phyloP scores from a whole-genome alignment of 345 rosid genomes.

The Salix udensis region DNA sequence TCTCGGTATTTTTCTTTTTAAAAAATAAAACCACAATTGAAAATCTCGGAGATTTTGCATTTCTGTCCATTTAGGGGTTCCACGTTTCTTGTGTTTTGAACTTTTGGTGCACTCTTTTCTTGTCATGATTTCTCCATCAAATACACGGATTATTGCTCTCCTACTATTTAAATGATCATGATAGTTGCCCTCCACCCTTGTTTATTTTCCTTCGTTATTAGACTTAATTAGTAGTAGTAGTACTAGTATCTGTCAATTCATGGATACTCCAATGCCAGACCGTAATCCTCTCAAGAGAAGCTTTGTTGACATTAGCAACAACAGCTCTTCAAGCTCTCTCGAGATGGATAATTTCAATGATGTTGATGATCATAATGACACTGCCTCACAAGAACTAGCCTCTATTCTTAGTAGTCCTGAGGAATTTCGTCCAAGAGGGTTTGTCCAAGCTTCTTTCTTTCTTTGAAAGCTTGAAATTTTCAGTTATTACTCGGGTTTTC shows the following conservation, averaged over 20 bases:
- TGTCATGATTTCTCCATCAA: background rate
- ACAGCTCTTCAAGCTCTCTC: conserved; percentile 16
- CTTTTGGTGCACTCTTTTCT: background rate
- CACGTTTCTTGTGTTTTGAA: conserved; percentile 12
- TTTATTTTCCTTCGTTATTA: background rate
- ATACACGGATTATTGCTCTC: background rate
- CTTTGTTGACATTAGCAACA: conserved; percentile 29
- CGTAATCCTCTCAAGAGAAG: conserved; percentile 40
- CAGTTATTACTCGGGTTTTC: conserved; percentile 6
- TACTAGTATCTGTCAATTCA: too few relatives aligned
- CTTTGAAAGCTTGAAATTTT: background rate
- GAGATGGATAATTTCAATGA: conserved; percentile 4
- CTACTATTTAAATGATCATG: background rate
- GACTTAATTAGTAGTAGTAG: background rate
- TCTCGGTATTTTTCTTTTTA: too few relatives aligned
- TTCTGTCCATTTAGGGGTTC: conserved; percentile 1
- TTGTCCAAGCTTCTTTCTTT: background rate
- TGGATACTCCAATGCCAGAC: conserved; percentile 18
- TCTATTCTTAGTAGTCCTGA: background rate
- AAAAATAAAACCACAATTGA: too few relatives aligned
- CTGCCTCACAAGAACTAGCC: background rate
- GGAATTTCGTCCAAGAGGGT: conserved; percentile 47
- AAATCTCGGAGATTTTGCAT: background rate
- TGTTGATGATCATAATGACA: background rate
- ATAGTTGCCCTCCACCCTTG: background rate